Evolutionary conservation across 2,329 filamentous ascomycete genomes (phyloP).

Genomic region (Lasiodiplodia gonubiensis): DNA sequence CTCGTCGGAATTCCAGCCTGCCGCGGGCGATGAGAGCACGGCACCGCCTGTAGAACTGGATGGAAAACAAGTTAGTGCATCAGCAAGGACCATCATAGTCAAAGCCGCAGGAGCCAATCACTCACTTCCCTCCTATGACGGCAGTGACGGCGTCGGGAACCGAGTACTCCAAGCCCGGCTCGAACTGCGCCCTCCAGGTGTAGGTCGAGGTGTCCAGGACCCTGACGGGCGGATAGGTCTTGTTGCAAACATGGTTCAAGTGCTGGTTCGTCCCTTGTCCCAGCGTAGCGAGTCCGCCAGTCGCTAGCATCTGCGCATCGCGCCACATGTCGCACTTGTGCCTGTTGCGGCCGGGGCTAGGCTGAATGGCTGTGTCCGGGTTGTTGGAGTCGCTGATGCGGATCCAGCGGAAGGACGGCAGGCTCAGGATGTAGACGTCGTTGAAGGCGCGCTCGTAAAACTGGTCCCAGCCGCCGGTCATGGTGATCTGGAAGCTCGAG

Average conservation of each 20-base stretch:
- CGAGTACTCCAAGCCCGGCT: neutral
- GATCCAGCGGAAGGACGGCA: constrained; percentile 28
- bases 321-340: constrained; percentile 23
- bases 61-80: neutral
- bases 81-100: neutral
- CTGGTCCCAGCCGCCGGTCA: constrained; percentile 27
- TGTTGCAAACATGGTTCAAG: constrained; percentile 15
- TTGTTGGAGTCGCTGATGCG: constrained; percentile 13
- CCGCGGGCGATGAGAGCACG: neutral
- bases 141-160: constrained; percentile 4
- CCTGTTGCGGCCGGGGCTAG: neutral
- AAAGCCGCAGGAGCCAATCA: neutral
- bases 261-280: neutral
- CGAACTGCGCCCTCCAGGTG: constrained; percentile 15
- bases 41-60: neutral
- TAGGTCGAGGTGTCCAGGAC: constrained; percentile 19
- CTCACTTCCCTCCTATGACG: constrained; percentile 22
- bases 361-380: neutral
- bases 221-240: constrained; percentile 12
- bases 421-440: constrained; percentile 24
- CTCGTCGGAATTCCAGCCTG: neutral
- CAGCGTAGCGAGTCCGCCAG: neutral
- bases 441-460: neutral
- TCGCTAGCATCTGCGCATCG: constrained; percentile 23
- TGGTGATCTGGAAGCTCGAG: constrained; percentile 28